These are phyloP conservation scores for Kodamaea nitidulidarum DNA, from an alignment of 805 yeast genomes.

Conservation along the genomic window DNA sequence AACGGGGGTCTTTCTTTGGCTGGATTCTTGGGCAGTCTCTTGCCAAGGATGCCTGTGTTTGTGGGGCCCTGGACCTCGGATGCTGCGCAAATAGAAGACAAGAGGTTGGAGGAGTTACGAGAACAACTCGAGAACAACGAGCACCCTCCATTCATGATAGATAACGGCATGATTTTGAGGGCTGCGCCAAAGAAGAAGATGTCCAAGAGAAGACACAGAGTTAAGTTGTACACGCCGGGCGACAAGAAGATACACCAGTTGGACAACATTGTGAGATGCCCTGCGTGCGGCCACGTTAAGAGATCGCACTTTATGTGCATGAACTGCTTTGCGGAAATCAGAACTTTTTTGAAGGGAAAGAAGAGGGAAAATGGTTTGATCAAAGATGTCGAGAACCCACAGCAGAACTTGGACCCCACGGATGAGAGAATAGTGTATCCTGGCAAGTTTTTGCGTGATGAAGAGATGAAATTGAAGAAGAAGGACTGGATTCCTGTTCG, in stretches of 20 bases:
- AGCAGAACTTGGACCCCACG: slow-evolving; percentile 47
- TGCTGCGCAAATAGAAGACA: slow-evolving; percentile 14
- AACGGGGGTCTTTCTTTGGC: slow-evolving; percentile 5
- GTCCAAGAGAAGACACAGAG: slow-evolving; percentile 82
- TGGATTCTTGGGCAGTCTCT: slow-evolving; percentile 7
- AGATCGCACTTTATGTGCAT: slow-evolving; percentile 88
- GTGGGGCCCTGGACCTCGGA: slow-evolving; percentile 5
- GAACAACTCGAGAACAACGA: slow-evolving; percentile 35
- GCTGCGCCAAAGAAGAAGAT: slow-evolving; percentile 96
- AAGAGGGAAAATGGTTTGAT: slow-evolving; percentile 27
- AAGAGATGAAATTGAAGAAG: slow-evolving; percentile 27
- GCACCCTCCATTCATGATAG: slow-evolving; percentile 43
- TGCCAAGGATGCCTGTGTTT: slow-evolving; percentile 13
- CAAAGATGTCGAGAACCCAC: slow-evolving; percentile 29
- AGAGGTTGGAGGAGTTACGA: slow-evolving; percentile 33
- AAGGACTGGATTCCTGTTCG: slow-evolving; percentile 45
- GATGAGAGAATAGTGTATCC: slow-evolving; percentile 72
- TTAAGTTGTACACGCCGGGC: slow-evolving; percentile 77
- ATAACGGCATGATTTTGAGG: slow-evolving; percentile 62
- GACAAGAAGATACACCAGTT: slow-evolving; percentile 74
- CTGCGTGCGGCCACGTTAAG: slow-evolving; percentile 91
- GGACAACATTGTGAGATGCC: slow-evolving; percentile 81
- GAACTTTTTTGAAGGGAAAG: slow-evolving; percentile 62
- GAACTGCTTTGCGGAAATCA: slow-evolving; percentile 85
- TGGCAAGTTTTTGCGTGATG: slow-evolving; percentile 50